Conservation (phyloP, 805 yeast genomes). For the Candida odintsovae region DNA sequence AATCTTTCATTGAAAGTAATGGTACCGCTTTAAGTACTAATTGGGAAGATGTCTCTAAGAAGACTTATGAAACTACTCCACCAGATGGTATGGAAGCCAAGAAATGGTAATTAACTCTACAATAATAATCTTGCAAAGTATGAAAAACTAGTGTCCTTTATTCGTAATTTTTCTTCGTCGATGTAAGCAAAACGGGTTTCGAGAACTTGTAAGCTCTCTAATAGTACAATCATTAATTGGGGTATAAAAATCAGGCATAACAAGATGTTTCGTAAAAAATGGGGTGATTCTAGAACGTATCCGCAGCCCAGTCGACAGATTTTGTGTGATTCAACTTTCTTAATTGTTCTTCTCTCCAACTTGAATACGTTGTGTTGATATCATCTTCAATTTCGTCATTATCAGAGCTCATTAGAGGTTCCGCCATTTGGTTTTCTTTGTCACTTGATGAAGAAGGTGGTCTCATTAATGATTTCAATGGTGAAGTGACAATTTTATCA, state of each 20-base stretch:
- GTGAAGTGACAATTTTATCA: constrained; percentile 20
- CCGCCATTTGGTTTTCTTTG: constrained; percentile 9
- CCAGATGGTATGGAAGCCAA: constrained; percentile 22
- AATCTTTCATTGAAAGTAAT: constrained; percentile 85
- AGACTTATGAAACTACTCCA: constrained; percentile 35
- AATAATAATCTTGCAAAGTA: neutral
- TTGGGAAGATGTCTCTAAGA: constrained; percentile 80
- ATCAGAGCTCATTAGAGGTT: constrained; percentile 8
- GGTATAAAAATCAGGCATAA: neutral
- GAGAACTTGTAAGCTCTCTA: neutral
- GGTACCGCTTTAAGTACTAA: constrained; percentile 93
- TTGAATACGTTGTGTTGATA: constrained; percentile 13
- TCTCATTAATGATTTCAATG: constrained; percentile 19
- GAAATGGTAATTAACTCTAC: constrained; percentile 8
- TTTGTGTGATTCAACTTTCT: constrained; percentile 17
- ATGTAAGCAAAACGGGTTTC: neutral
- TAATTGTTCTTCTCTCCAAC: constrained; percentile 24
- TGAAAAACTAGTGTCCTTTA: neutral
- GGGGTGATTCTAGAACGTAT: constrained; percentile 13
- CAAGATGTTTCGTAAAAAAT: neutral
- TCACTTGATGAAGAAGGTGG: constrained; percentile 1
- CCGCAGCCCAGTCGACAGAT: constrained; percentile 9
- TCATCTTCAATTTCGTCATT: constrained; percentile 14
- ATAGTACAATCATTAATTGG: neutral
- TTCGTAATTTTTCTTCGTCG: neutral